phyloP scores from a whole-genome alignment of 306 rosid genomes.

The Fragaria ananassa region DNA sequence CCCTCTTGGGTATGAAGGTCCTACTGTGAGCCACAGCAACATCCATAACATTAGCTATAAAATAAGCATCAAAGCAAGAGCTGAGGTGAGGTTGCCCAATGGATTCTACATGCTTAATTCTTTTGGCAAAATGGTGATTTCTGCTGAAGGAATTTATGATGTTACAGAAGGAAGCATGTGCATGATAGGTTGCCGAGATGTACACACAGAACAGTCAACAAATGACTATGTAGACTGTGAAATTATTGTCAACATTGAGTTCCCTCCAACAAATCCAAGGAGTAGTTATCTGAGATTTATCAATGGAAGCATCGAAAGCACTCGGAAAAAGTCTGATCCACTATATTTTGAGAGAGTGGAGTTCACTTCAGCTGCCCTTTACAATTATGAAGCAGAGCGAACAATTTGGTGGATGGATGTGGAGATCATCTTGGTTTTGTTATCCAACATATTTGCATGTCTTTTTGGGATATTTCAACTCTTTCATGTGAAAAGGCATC shows the following conservation, averaged over 20 bases:
- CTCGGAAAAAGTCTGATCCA: slow-evolving; percentile 31
- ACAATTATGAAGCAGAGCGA: not conserved
- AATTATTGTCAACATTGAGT: slow-evolving; percentile 40
- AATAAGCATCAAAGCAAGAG: not conserved
- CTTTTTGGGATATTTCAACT: slow-evolving; percentile 45
- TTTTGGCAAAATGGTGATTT: slow-evolving; percentile 9
- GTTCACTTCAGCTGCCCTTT: slow-evolving; percentile 25
- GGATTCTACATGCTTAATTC: not conserved
- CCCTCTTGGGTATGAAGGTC: not conserved
- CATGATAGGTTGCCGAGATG: slow-evolving; percentile 55
- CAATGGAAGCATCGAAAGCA: slow-evolving; percentile 47
- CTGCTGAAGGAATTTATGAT: slow-evolving; percentile 56
- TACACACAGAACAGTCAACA: slow-evolving; percentile 6
- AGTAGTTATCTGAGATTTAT: slow-evolving; percentile 3
- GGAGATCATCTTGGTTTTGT: slow-evolving; percentile 46
- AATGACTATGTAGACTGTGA: slow-evolving; percentile 40
- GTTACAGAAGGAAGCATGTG: slow-evolving; percentile 44
- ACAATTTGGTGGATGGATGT: slow-evolving; percentile 48
- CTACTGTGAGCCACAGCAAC: not conserved
- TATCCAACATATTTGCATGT: slow-evolving; percentile 45
- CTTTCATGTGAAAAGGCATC: slow-evolving; percentile 40
- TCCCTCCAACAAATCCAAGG: slow-evolving; percentile 30
- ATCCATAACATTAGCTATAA: not conserved
- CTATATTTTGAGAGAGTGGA: slow-evolving; percentile 36
- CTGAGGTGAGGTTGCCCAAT: not conserved